Evolutionary conservation across 2,329 filamentous ascomycete genomes (phyloP).

Genomic region (Talaromyces rugulosus): DNA sequence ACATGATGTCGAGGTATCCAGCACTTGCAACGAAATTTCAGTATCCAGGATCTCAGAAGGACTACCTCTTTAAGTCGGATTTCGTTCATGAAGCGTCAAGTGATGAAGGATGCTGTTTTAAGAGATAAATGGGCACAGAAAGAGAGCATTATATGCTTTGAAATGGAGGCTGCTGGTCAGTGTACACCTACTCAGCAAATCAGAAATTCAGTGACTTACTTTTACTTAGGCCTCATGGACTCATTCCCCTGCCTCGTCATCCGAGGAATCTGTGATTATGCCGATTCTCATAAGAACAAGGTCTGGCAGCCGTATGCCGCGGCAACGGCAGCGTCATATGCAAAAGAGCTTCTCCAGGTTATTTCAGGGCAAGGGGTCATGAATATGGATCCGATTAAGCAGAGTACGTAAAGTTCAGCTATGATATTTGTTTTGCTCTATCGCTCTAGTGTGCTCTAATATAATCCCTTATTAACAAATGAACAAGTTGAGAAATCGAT

Average conservation of each 20-base stretch:
- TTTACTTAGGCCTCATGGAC: conserved; percentile 1
- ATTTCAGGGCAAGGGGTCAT: too few species aligned
- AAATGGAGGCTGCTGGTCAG: conserved; percentile 9
- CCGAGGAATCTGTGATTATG: conserved; percentile 14
- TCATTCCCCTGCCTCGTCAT: conserved; percentile 12
- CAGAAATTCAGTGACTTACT: too few species aligned
- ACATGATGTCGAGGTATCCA: neutral
- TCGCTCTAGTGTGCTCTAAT: too few species aligned
- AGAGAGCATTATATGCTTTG: conserved; percentile 10
- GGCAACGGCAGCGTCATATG: conserved; percentile 7
- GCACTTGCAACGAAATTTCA: neutral
- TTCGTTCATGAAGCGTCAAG: conserved; percentile 4
- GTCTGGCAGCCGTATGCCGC: conserved; percentile 14
- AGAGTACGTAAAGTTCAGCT: too few species aligned
- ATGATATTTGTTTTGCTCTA: too few species aligned
- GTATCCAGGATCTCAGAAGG: neutral
- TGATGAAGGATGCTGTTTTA: conserved; percentile 15
- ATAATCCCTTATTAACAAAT: too few species aligned
- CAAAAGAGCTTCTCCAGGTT: conserved; percentile 2
- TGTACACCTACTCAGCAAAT: too few species aligned
- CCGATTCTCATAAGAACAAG: conserved; percentile 14
- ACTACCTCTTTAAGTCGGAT: neutral
- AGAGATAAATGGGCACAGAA: conserved; percentile 13
- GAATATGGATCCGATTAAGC: too few species aligned
- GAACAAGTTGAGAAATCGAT: too few species aligned